Evolutionary conservation across 2,329 filamentous ascomycete species (phyloP), one percentile per base, ranked within the genome.

Genomic region (Mycocentrospora acerina): DNA sequence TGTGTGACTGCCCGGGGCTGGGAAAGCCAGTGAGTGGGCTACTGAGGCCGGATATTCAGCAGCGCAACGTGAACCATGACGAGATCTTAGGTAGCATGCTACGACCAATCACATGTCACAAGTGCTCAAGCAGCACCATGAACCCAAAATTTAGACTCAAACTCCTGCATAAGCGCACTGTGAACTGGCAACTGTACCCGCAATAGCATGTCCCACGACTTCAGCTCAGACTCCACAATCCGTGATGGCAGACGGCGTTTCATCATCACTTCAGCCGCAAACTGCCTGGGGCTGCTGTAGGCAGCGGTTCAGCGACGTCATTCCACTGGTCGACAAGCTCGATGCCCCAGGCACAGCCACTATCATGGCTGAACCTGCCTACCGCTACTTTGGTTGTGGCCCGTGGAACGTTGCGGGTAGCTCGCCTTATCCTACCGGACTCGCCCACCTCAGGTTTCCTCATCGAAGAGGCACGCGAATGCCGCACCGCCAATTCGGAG

Each of bases 331-430:
- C 55, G 38, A 67, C 53, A 64, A 62, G 60, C 45, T 38, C 53
- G 42, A 45, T 37, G 39, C 39, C 34, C 16, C 42, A 46, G 59
- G 59, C 62, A 64, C 60, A 67, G 64, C 62, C 61, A 50, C 19
- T 22, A 22, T 33, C 54, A 62, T 67, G 64, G 64, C 64, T 66
- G 60, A 60, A n/a, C n/a, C n/a, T n/a, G n/a, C n/a, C n/a, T 55
- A 50, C 44, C 39, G 48, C 40, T 43, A 37, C 34, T 43, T 43
- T 44, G 47, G 44, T 49, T 37, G 46, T 53, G 42, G 52, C 49
- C 50, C 42, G 42, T 42, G 42, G 42, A 55, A 55, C 55, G 47
- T 51, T 55, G 53, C 55, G 45, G 55, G 43, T 39, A 45, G 32
- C 46, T 54, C 52, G 48, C 51, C 51, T 45, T 45, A 45, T 44